phyloP scores from a whole-genome alignment of 2,329 filamentous ascomycete species.

The Colletotrichum sp. region DNA sequence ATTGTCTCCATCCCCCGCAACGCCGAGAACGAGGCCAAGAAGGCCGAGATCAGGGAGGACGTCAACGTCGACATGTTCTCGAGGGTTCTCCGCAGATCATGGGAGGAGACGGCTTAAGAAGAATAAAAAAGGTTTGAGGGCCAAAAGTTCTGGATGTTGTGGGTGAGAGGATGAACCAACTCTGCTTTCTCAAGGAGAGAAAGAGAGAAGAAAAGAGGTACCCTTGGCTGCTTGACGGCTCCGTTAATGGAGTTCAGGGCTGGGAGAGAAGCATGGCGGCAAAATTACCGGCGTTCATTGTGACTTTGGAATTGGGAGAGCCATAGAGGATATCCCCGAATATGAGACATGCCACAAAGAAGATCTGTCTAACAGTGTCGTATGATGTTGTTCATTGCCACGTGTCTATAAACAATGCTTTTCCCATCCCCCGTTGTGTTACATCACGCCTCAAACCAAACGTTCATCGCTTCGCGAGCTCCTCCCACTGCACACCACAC shows the following conservation, averaged over 20 bases:
- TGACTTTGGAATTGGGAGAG: slow-evolving; percentile 23
- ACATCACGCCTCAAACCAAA: background rate
- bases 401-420: background rate
- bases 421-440: slow-evolving; percentile 29
- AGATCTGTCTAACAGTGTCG: slow-evolving; percentile 3
- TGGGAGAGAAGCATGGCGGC: slow-evolving; percentile 23
- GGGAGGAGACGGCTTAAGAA: slow-evolving; percentile 76
- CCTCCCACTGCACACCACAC: slow-evolving; percentile 98
- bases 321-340: slow-evolving; percentile 23
- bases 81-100: slow-evolving; percentile 81
- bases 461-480: slow-evolving; percentile 54
- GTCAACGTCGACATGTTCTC: slow-evolving; percentile 89
- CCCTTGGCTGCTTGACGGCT: slow-evolving; percentile 14
- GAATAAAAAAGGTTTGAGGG: background rate
- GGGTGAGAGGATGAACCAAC: background rate
- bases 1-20: slow-evolving; percentile 83
- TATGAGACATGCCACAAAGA: slow-evolving; percentile 21
- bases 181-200: background rate
- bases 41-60: slow-evolving; percentile 92
- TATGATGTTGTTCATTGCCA: background rate
- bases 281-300: slow-evolving; percentile 25
- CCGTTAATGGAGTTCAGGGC: slow-evolving; percentile 19
- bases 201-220: background rate
- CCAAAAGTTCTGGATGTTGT: background rate
- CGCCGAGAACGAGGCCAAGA: slow-evolving; percentile 97